Conservation (phyloP, 192 early-diverging fungal genomes). For the Podila epigama region DNA sequence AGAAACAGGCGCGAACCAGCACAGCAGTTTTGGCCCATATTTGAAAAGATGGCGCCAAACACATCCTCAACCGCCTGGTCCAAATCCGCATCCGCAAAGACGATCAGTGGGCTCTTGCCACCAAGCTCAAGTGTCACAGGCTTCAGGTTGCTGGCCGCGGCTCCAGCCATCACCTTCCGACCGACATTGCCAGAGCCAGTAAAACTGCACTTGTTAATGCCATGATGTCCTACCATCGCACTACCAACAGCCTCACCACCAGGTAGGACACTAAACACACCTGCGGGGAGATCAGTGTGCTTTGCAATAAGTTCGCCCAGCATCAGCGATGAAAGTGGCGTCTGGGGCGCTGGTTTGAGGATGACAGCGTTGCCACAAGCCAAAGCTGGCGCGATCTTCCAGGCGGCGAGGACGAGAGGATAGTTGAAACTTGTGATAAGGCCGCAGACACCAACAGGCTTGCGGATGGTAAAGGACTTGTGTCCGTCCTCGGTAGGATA, state of each 20-base stretch:
- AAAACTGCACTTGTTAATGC: slow-evolving; percentile 77
- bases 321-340: slow-evolving; percentile 67
- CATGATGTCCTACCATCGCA: slow-evolving; percentile 72
- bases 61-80: slow-evolving; percentile 74
- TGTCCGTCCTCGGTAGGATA: slow-evolving; percentile 56
- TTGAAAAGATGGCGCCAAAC: slow-evolving; percentile 74
- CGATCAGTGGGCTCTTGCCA: slow-evolving; percentile 86
- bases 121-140: slow-evolving; percentile 86
- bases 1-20: slow-evolving; percentile 84
- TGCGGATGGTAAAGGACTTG: slow-evolving; percentile 61
- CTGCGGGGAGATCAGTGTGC: slow-evolving; percentile 77
- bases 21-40: slow-evolving; percentile 87
- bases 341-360: slow-evolving; percentile 81
- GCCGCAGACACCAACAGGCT: slow-evolving; percentile 77
- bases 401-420: slow-evolving; percentile 74
- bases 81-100: slow-evolving; percentile 82
- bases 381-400: slow-evolving; percentile 86
- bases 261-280: slow-evolving; percentile 88
- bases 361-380: slow-evolving; percentile 79
- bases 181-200: slow-evolving; percentile 79
- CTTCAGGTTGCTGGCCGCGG: slow-evolving; percentile 73
- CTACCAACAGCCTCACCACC: slow-evolving; percentile 77
- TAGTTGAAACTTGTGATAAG: slow-evolving; percentile 85
- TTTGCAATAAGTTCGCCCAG: slow-evolving; percentile 67
- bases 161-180: slow-evolving; percentile 61